phyloP scores from a whole-genome alignment of 208 protist species.

The Leptomonas seymouri region DNA sequence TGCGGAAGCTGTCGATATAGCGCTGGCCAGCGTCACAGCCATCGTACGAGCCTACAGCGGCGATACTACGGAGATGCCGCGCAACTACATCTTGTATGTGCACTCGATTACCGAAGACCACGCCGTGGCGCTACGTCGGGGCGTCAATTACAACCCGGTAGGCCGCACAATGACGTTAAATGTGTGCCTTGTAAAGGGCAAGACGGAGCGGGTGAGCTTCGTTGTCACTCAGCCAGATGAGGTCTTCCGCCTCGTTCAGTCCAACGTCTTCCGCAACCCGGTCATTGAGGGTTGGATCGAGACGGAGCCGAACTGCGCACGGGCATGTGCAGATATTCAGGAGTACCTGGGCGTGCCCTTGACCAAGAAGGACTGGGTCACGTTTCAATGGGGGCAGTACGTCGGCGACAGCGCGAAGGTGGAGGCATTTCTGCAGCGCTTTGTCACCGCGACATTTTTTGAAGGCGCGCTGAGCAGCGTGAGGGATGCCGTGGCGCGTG shows the following conservation, averaged over 20 bases:
- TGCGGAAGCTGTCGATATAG: conserved; percentile 76
- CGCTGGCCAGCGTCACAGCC: conserved; percentile 56
- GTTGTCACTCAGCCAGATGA: conserved; percentile 55
- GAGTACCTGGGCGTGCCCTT: conserved; percentile 39
- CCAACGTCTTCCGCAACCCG: conserved; percentile 82
- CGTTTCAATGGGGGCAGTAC: conserved; percentile 77
- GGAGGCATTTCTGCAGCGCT: conserved; percentile 66
- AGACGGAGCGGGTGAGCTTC: conserved; percentile 57
- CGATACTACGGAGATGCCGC: conserved; percentile 40
- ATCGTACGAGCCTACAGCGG: conserved; percentile 50
- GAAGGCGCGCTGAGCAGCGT: conserved; percentile 40
- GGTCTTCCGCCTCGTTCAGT: conserved; percentile 70
- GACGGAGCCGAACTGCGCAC: conserved; percentile 48
- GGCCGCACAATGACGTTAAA: conserved; percentile 60
- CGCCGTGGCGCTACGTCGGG: conserved; percentile 12
- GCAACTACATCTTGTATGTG: conserved; percentile 65
- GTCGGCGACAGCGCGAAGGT: conserved; percentile 54
- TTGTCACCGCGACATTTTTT: conserved; percentile 69
- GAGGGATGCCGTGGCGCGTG: conserved; percentile 33
- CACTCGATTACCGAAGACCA: conserved; percentile 28
- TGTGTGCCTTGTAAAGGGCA: conserved; percentile 55
- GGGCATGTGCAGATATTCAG: conserved; percentile 49
- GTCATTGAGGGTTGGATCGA: conserved; percentile 86
- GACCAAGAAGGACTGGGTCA: conserved; percentile 35
- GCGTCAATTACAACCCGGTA: conserved; percentile 71